phyloP scores from a whole-genome alignment of 2,329 filamentous ascomycete genomes.

The Graphilbum fragrans region DNA sequence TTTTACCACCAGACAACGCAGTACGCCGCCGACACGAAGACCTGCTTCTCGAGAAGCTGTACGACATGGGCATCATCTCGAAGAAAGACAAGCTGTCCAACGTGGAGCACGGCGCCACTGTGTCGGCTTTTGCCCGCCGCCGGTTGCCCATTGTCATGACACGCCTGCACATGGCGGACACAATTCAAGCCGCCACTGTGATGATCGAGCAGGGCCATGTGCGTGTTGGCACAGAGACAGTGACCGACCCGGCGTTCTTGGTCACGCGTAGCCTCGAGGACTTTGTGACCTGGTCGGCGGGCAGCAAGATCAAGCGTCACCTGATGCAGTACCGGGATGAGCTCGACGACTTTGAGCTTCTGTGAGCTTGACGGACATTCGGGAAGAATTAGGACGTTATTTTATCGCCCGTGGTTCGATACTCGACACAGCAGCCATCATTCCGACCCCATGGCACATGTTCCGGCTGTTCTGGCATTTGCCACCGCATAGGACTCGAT shows the following conservation, averaged over 20 bases:
- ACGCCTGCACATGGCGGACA: slow-evolving; percentile 81
- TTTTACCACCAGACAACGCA: slow-evolving; percentile 68
- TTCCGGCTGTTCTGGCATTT: too few species aligned
- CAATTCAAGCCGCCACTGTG: slow-evolving; percentile 69
- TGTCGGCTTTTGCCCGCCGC: slow-evolving; percentile 75
- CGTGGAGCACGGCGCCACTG: slow-evolving; percentile 80
- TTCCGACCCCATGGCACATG: too few species aligned
- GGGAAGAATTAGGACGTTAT: too few species aligned
- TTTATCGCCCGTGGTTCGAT: too few species aligned
- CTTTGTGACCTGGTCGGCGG: slow-evolving; percentile 92
- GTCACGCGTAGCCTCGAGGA: slow-evolving; percentile 88
- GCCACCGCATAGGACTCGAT: too few species aligned
- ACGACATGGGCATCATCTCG: slow-evolving; percentile 79
- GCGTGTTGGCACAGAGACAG: slow-evolving; percentile 76
- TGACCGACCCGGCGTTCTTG: slow-evolving; percentile 81
- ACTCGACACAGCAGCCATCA: too few species aligned
- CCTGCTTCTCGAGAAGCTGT: slow-evolving; percentile 79
- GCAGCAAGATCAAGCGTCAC: slow-evolving; percentile 93
- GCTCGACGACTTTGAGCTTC: slow-evolving; percentile 87
- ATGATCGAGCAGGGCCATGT: slow-evolving; percentile 94
- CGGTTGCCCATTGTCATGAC: slow-evolving; percentile 83
- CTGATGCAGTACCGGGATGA: slow-evolving; percentile 93
- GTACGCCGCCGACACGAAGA: slow-evolving; percentile 76
- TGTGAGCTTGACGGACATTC: slow-evolving; percentile 49
- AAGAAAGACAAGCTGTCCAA: slow-evolving; percentile 66